Evolutionary conservation across 805 yeast genomes (phyloP).

Genomic region (Candida chauliodis): DNA sequence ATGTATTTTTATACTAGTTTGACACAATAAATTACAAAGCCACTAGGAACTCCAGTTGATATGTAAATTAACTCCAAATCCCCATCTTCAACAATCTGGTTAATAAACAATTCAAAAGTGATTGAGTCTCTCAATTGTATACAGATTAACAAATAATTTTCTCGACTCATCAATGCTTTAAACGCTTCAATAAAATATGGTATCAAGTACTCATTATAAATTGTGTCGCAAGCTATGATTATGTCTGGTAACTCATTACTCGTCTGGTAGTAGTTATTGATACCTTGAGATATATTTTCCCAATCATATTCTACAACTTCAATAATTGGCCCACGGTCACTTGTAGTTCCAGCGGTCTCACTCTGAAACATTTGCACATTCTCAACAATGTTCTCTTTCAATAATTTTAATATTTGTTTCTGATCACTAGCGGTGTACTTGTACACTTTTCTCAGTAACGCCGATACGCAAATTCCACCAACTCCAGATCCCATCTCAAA

Average conservation of each 20-base stretch:
- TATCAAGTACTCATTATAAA: conserved; percentile 60
- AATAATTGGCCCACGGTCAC: conserved; percentile 15
- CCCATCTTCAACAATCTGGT: conserved; percentile 20
- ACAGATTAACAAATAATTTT: conserved; percentile 39
- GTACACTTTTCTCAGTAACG: conserved; percentile 26
- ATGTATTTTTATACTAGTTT: background rate
- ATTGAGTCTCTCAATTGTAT: conserved; percentile 55
- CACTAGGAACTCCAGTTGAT: conserved; percentile 30
- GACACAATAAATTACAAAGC: conserved; percentile 44
- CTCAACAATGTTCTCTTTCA: conserved; percentile 41
- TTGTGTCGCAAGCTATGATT: conserved; percentile 61
- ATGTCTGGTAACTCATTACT: conserved; percentile 34
- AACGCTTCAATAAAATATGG: conserved; percentile 47
- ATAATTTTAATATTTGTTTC: conserved; percentile 46
- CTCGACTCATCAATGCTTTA: conserved; percentile 26
- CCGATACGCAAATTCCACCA: conserved; percentile 47
- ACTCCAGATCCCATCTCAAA: conserved; percentile 66
- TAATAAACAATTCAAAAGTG: conserved; percentile 46
- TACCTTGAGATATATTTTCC: conserved; percentile 46
- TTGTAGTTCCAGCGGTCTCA: conserved; percentile 5
- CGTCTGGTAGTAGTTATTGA: conserved; percentile 15
- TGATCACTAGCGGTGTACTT: conserved; percentile 60
- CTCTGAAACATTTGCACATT: conserved; percentile 24
- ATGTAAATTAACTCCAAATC: too few relatives aligned
- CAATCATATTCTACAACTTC: conserved; percentile 59